Conservation (phyloP, 1,284 basidiomycete species). For the Fomitopsis palustris region DNA sequence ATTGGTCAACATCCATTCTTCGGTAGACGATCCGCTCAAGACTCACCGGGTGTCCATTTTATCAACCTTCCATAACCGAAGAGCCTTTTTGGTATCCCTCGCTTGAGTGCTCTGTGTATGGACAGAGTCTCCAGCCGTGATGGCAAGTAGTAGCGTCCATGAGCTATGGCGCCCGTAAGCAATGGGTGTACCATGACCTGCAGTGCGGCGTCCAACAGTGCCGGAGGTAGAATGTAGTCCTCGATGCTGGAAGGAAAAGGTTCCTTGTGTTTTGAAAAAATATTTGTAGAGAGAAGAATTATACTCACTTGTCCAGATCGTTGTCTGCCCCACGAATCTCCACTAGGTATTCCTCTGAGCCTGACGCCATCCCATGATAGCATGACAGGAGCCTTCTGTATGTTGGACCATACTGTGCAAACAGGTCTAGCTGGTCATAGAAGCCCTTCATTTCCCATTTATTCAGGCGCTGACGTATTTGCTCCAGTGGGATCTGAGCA, state of each 20-base stretch:
- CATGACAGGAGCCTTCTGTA: constrained; percentile 4
- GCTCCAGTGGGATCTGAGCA: background rate
- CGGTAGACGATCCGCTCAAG: too few species aligned
- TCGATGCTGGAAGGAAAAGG: background rate
- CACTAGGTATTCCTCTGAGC: constrained; percentile 6
- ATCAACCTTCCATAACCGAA: constrained; percentile 15
- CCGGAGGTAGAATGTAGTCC: constrained; percentile 32
- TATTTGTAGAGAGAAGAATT: background rate
- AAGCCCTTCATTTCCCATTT: constrained; percentile 7
- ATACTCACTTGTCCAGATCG: constrained; percentile 4
- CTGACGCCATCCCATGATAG: background rate
- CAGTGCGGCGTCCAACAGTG: constrained; percentile 34
- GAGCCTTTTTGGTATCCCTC: constrained; percentile 10
- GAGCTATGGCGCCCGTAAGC: constrained; percentile 22
- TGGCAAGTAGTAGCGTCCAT: constrained; percentile 29
- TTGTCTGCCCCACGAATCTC: constrained; percentile 6
- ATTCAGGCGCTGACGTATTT: background rate
- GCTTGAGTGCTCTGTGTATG: constrained; percentile 12
- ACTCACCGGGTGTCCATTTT: constrained; percentile 24
- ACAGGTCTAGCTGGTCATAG: constrained; percentile 6
- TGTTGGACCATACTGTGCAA: constrained; percentile 10
- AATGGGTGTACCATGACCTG: constrained; percentile 28
- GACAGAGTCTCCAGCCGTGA: constrained; percentile 17
- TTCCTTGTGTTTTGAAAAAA: background rate
- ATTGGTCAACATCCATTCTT: background rate